Evolutionary conservation across 2,329 filamentous ascomycete genomes (phyloP), one percentile per base, ranked within the genome.

Genomic region (Ophiocordyceps camponoti-rufipedis): DNA sequence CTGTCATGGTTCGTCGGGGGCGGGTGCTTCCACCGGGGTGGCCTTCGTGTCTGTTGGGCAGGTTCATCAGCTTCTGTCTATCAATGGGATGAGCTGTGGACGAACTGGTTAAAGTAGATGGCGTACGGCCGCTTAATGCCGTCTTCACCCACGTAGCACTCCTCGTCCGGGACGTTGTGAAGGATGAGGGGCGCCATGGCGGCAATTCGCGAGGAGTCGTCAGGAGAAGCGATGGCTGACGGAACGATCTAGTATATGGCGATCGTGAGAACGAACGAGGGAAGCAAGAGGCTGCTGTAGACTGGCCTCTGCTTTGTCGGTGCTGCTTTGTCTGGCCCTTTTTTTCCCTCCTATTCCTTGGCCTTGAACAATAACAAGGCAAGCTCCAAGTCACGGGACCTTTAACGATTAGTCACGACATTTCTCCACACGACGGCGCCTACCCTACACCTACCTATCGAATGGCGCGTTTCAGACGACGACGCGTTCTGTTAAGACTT

Each of bases 101-200:
- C 71, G 48, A 69, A 80, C 75, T 76, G 72, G 54, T 74, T 71
- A 54, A 76, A 79, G 35, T 79, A 68, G 70, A 81, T 76, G 49
- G 76, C 78, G 56, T 80, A 82, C 2, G 78, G 78, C 49, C 78
- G 65, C 58, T 74, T 73, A 50, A 80, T 58, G 49, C 78, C 78
- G 61, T 81, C 78, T 45, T 79, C 74, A 47, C 78, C 78, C 6
- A 75, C 63, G 56, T 80, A 81, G 44, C 77, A 72, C 56, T 81
- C 78, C 44, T 81, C 77, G 51, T 81, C 77, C 47, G 77, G 76
- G 50, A 81, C 78, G 56, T 80, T 80, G 57, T 82, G 78, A 32
- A 82, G 64, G 55, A 81, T 80, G 47, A 81, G 65, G 52, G 78
- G 78, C 47, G 75, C 71, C 75, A 80, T 80, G 45, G 41, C 32